Percentiles rank a stretch among this genome's conserved stretches.
These are phyloP conservation scores for Cladosporium colombiae DNA, from an alignment of 2,329 filamentous ascomycete genomes.

Conservation along the genomic window DNA sequence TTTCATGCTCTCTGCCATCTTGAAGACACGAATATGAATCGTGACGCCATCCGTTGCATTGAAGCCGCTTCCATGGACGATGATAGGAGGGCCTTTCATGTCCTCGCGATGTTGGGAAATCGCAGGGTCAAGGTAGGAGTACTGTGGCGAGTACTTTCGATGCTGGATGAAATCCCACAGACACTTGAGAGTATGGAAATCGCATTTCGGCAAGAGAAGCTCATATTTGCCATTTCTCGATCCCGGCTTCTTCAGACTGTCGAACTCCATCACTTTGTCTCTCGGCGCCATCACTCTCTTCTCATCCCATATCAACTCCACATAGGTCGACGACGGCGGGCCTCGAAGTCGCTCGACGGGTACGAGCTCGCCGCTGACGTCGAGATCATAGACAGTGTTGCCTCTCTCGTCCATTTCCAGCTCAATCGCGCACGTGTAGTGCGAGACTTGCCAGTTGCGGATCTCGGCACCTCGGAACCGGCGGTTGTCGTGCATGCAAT, in stretches of 20 bases:
- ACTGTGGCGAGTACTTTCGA: conserved; percentile 3
- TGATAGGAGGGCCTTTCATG: conserved; percentile 3
- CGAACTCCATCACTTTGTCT: conserved; percentile 34
- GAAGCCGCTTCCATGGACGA: not conserved
- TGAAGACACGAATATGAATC: conserved; percentile 35
- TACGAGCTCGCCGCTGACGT: conserved; percentile 34
- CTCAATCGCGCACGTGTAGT: conserved; percentile 36
- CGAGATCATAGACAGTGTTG: conserved; percentile 38
- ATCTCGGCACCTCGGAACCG: conserved; percentile 32
- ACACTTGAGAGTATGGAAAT: conserved; percentile 36
- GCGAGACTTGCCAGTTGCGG: conserved; percentile 36
- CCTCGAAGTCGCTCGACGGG: conserved; percentile 34
- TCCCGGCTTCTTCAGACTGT: conserved; percentile 36
- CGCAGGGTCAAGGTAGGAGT: not conserved
- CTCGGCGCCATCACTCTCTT: conserved; percentile 37
- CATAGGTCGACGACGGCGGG: conserved; percentile 36
- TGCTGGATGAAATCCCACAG: conserved; percentile 37
- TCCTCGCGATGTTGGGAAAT: not conserved
- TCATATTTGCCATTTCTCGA: conserved; percentile 35
- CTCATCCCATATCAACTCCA: conserved; percentile 42
- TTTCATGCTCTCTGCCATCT: conserved; percentile 37
- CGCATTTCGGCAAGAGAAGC: conserved; percentile 36
- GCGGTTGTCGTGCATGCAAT: conserved; percentile 36
- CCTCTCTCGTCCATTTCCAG: conserved; percentile 39
- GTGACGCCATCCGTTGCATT: conserved; percentile 22